Evolutionary conservation across 1,284 basidiomycete genomes (phyloP).

Genomic region (Puccinia triticina): DNA sequence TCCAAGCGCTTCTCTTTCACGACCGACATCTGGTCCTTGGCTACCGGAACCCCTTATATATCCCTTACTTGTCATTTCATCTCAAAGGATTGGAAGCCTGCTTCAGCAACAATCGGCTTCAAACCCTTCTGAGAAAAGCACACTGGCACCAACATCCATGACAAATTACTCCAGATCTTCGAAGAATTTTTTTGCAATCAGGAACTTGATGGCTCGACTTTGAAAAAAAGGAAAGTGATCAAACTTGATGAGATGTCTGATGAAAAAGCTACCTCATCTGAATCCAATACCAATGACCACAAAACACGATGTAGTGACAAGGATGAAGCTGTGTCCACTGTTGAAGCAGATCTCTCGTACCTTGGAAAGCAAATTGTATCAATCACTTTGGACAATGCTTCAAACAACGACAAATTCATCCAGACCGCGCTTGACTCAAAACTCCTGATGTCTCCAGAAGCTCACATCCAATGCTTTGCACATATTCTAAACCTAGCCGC

Average conservation of each 20-base stretch:
- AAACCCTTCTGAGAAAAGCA: too few species aligned
- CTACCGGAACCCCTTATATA: slow-evolving; percentile 16
- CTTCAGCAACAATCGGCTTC: slow-evolving; percentile 7
- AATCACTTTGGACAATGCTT: slow-evolving; percentile 11
- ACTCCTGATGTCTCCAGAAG: neutral
- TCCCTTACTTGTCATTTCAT: slow-evolving; percentile 13
- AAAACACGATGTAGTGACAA: neutral
- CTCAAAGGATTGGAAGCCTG: slow-evolving; percentile 7
- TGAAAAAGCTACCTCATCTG: neutral
- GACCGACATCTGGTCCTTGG: slow-evolving; percentile 11
- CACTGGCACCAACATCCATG: slow-evolving; percentile 4
- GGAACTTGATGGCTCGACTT: neutral
- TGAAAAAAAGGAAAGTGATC: neutral
- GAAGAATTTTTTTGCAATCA: neutral
- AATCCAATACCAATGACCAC: neutral
- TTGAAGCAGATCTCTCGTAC: neutral
- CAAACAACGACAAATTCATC: slow-evolving; percentile 21
- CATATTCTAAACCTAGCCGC: neutral
- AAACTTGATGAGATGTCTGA: neutral
- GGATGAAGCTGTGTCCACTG: neutral
- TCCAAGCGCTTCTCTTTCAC: too few species aligned
- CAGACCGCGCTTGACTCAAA: neutral
- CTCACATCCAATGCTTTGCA: neutral
- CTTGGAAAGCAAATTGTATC: neutral
- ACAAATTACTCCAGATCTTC: slow-evolving; percentile 1